Percentiles rank a stretch among this genome's conserved stretches.
phyloP scores from a whole-genome alignment of 495 filamentous ascomycete genomes.

The Aspergillus kassunensis region DNA sequence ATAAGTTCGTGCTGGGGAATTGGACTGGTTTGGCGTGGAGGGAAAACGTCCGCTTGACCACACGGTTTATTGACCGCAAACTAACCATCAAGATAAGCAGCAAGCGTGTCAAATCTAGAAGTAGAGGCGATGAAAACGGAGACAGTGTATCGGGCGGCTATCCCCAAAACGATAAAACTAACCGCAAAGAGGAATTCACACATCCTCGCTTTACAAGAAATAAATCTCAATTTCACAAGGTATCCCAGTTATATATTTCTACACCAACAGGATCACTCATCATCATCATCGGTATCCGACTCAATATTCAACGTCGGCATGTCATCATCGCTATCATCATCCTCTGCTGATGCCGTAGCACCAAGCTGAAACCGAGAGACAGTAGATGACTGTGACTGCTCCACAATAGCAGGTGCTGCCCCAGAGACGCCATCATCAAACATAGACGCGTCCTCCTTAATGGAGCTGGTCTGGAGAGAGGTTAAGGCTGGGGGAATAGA shows the following conservation, averaged over 20 bases:
- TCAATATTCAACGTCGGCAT: slow-evolving; percentile 47
- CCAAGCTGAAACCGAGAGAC: slow-evolving; percentile 7
- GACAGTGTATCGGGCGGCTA: neutral
- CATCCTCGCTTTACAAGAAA: neutral
- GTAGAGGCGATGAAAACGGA: too few species aligned
- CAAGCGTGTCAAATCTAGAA: too few species aligned
- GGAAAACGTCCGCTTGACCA: too few species aligned
- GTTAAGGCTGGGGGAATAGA: slow-evolving; percentile 6
- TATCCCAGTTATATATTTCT: neutral
- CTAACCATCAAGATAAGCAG: too few species aligned
- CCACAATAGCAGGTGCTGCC: neutral
- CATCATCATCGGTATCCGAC: slow-evolving; percentile 42
- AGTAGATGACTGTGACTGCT: slow-evolving; percentile 3
- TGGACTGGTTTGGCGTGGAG: too few species aligned
- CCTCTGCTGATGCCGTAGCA: slow-evolving; percentile 11
- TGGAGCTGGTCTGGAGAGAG: neutral
- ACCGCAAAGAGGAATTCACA: slow-evolving; percentile 6
- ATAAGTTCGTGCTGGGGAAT: too few species aligned
- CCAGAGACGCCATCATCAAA: neutral
- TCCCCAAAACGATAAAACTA: slow-evolving; percentile 2
- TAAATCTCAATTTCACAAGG: too few species aligned
- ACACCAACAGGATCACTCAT: slow-evolving; percentile 16
- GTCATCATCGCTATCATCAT: slow-evolving; percentile 48
- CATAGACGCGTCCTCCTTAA: neutral
- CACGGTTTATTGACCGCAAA: too few species aligned